Evolutionary conservation across 768 basidiomycete species (phyloP).

Genomic region (Pulveroboletus sp.): DNA sequence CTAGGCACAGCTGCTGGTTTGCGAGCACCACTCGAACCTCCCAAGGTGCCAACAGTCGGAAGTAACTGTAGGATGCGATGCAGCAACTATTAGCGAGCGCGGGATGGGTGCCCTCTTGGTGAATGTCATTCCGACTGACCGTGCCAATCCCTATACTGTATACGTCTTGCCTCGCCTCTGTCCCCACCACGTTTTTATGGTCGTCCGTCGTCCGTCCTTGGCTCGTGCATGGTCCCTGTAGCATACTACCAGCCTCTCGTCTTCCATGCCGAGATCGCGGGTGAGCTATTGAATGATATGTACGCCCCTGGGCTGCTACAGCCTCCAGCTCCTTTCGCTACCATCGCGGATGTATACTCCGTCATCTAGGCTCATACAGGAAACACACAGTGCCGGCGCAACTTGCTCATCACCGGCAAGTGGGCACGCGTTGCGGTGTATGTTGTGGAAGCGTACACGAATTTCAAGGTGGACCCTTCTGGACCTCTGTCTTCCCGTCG

Average conservation of each 20-base stretch:
- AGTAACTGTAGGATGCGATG: conserved; percentile 63
- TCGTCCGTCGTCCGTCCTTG: neutral
- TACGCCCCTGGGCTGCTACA: conserved; percentile 58
- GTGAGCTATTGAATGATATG: conserved; percentile 71
- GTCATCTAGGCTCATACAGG: conserved; percentile 60
- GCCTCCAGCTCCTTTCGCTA: conserved; percentile 57
- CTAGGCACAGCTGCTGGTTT: conserved; percentile 30
- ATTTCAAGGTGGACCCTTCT: conserved; percentile 64
- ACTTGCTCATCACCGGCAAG: conserved; percentile 57
- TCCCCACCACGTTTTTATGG: neutral
- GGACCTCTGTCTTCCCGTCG: neutral
- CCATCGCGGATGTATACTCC: conserved; percentile 55
- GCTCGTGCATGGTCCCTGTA: conserved; percentile 15
- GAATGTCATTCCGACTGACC: conserved; percentile 26
- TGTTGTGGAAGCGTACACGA: conserved; percentile 81
- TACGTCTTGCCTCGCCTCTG: no score
- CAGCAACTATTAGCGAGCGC: conserved; percentile 53
- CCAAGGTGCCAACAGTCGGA: conserved; percentile 43
- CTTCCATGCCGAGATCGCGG: conserved; percentile 75
- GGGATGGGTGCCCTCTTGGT: conserved; percentile 45
- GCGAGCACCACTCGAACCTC: conserved; percentile 32
- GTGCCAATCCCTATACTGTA: neutral
- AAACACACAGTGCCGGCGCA: conserved; percentile 57
- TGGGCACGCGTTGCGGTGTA: conserved; percentile 66
- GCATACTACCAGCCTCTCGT: conserved; percentile 73